phyloP scores from a whole-genome alignment of 1,284 basidiomycete species.

The Meira miltonrushii region DNA sequence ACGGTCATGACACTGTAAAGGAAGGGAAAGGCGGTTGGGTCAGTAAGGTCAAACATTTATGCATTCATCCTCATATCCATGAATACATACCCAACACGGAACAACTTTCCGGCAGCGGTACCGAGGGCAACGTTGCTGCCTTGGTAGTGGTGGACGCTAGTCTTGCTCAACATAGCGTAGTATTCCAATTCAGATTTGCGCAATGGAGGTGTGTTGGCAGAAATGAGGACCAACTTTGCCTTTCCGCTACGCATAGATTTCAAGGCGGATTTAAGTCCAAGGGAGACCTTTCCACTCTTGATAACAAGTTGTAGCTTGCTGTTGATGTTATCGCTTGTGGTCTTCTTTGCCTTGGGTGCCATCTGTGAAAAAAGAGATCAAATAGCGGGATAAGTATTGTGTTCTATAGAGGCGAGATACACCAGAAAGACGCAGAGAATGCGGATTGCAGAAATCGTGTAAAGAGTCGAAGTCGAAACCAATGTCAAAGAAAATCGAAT shows the following conservation, averaged over 20 bases:
- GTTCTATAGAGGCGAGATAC: conserved; percentile 6
- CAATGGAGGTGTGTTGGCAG: conserved; percentile 96
- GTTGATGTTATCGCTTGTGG: conserved; percentile 75
- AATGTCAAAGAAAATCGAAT: no score
- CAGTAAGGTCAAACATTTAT: background rate
- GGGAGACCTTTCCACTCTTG: conserved; percentile 65
- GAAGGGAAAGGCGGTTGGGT: background rate
- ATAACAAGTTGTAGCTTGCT: conserved; percentile 93
- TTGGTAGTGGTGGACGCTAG: conserved; percentile 84
- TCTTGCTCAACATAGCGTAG: conserved; percentile 97
- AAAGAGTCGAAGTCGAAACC: background rate
- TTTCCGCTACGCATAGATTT: conserved; percentile 98
- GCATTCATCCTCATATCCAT: background rate
- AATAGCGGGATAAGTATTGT: conserved; percentile 24
- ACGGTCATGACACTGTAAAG: conserved; percentile 77
- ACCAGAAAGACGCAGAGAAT: background rate
- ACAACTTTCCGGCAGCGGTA: conserved; percentile 97
- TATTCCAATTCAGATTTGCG: conserved; percentile 99
- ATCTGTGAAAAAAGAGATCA: conserved; percentile 9
- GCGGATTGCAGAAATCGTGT: background rate
- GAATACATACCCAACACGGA: conserved; percentile 83
- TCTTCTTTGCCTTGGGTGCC: conserved; percentile 80
- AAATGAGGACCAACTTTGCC: conserved; percentile 98
- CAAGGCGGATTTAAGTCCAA: conserved; percentile 66
- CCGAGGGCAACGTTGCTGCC: conserved; percentile 97